These are phyloP conservation scores for Fusarium pseudoanthophilum DNA, from an alignment of 2,329 filamentous ascomycete genomes.

Conservation along the genomic window DNA sequence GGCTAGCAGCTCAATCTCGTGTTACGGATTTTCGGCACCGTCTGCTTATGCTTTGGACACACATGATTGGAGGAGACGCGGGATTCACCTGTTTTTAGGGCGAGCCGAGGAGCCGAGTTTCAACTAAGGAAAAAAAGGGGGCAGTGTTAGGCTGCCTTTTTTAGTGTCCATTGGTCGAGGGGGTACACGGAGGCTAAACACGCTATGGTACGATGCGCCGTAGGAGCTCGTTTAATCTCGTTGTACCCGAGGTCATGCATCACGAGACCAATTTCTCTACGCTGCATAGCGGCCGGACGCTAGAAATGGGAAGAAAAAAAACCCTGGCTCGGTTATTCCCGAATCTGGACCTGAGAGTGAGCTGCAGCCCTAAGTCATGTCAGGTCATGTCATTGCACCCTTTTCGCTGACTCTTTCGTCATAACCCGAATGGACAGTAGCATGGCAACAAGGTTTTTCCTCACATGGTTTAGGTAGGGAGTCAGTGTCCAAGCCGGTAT, in stretches of 20 bases:
- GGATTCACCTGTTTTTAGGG: background rate
- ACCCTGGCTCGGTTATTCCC: slow-evolving; percentile 15
- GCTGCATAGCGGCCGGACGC: background rate
- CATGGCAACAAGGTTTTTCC: background rate
- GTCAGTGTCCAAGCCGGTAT: background rate
- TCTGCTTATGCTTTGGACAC: background rate
- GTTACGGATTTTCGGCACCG: slow-evolving; percentile 24
- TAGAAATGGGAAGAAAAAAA: background rate
- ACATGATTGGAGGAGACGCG: background rate
- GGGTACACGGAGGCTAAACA: background rate
- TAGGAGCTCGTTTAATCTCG: background rate
- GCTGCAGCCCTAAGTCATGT: slow-evolving; percentile 1
- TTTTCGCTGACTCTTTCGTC: background rate
- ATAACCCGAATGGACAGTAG: background rate
- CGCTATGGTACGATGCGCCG: background rate
- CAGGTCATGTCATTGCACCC: background rate
- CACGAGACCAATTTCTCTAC: background rate
- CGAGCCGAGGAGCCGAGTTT: background rate
- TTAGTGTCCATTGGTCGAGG: background rate
- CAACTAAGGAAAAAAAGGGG: background rate
- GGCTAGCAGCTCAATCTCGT: slow-evolving; percentile 18
- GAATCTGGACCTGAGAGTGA: slow-evolving; percentile 2
- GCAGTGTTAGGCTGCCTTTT: background rate
- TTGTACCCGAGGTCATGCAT: background rate
- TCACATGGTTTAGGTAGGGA: background rate